These are phyloP conservation scores for Rhynchosporium secalis DNA, from an alignment of 2,329 filamentous ascomycete genomes.

Conservation along the genomic window DNA sequence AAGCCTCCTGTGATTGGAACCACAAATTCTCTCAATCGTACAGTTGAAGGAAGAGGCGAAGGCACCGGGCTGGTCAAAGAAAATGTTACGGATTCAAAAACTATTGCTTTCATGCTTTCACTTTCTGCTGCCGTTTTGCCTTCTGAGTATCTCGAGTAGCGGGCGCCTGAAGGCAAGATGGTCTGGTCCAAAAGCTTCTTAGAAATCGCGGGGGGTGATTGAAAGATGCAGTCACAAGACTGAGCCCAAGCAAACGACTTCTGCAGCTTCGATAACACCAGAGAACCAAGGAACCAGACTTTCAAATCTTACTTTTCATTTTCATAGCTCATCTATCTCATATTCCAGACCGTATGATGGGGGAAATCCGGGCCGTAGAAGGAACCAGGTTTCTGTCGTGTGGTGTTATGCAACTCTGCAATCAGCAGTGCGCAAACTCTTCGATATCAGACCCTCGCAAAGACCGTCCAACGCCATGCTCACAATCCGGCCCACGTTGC, in stretches of 20 bases:
- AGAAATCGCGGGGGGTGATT: not conserved
- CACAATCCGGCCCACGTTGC: not conserved
- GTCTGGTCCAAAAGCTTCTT: not conserved
- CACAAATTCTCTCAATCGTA: not conserved
- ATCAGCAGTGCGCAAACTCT: too few relatives aligned
- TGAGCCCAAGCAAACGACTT: not conserved
- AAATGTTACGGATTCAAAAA: not conserved
- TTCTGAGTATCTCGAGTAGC: not conserved
- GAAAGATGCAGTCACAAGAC: conserved; percentile 10
- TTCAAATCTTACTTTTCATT: conserved; percentile 3
- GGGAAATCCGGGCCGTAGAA: conserved; percentile 7
- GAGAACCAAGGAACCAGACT: not conserved
- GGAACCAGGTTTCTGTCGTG: not conserved
- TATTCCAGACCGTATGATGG: not conserved
- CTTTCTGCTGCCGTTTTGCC: conserved; percentile 3
- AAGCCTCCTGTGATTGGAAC: conserved; percentile 1
- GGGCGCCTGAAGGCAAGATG: not conserved
- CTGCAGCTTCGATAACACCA: not conserved
- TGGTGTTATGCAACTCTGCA: conserved; percentile 7
- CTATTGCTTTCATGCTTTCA: not conserved
- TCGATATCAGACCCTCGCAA: not conserved
- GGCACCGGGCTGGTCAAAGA: not conserved
- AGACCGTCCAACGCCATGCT: conserved; percentile 10
- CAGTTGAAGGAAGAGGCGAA: not conserved
- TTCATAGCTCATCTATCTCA: conserved; percentile 14